phyloP scores from a whole-genome alignment of 345 rosid genomes.

The Carallia brachiata region DNA sequence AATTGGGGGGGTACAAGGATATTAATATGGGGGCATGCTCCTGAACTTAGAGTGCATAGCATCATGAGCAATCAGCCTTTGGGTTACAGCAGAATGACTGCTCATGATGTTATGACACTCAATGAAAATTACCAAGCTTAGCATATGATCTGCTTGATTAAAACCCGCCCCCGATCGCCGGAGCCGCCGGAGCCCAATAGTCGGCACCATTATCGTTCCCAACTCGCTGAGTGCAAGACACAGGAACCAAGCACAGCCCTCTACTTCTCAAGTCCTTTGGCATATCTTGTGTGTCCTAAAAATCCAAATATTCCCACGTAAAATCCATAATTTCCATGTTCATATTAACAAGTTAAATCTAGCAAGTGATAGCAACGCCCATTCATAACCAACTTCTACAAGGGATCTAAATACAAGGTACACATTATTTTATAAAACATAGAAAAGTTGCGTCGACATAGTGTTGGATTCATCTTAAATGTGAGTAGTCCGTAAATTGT shows the following conservation, averaged over 20 bases:
- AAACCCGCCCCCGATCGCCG: slow-evolving; percentile 49
- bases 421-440: too few relatives aligned
- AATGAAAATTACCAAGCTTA: background rate
- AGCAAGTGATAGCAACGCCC: too few relatives aligned
- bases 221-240: slow-evolving; percentile 67
- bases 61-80: slow-evolving; percentile 78
- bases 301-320: background rate
- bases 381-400: too few relatives aligned
- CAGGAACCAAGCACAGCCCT: slow-evolving; percentile 83
- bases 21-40: background rate
- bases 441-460: too few relatives aligned
- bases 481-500: too few relatives aligned
- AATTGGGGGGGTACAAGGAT: background rate
- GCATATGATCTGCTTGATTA: slow-evolving; percentile 14
- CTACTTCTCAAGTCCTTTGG: slow-evolving; percentile 61
- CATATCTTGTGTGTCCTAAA: slow-evolving; percentile 40
- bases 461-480: too few relatives aligned
- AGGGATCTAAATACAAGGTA: too few relatives aligned
- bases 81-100: slow-evolving; percentile 47
- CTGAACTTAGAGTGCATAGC: slow-evolving; percentile 36
- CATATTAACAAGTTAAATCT: background rate
- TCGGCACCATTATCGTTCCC: slow-evolving; percentile 69
- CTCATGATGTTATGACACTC: slow-evolving; percentile 56
- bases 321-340: background rate
- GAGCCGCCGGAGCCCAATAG: slow-evolving; percentile 80